Evolutionary conservation across 139 green algal species (phyloP), one percentile per base, ranked within the genome.

Genomic region (Nannochloris sp.): DNA sequence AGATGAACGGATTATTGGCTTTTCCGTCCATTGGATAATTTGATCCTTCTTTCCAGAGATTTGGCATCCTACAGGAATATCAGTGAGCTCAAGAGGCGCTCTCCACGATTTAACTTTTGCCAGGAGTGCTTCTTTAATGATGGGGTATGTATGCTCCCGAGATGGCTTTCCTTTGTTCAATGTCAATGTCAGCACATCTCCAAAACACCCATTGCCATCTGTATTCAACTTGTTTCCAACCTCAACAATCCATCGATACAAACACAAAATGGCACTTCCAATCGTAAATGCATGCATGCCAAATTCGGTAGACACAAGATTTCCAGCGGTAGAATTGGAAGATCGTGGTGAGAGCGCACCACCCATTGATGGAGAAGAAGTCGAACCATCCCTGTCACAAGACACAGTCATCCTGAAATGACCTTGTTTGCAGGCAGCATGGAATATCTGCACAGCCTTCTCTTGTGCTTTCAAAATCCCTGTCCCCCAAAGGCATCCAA

Each of bases 211-310:
- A 21, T 23, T 57, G 43, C 21, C 37, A 43, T 74, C 71, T 2
- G 48, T 25, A 14, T 60, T 57, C 57, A 82, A 61, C 6, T 73
- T 56, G 51, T 80, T 61, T 16, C 72, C 60, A 34, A 81, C 48
- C 61, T 81, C 74, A 6, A 60, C 48, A 64, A 81, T 48, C 74
- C 74, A 81, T 48, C 74, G 51, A 44, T 79, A 51, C 62, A 81
- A 44, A 49, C 60, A 62, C 24, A 81, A 58, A 54, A 81, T 65
- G 11, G 74, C 74, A 4, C 60, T 66, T 24, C 74, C 74, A 34
- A 81, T 49, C 4, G 71, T 81, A 67, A 81, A 81, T 18, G 74
- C 74, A 48, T 81, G 74, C 71, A 81, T 80, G 64, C 74, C 71
- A 65, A 80, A 81, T 43, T 81, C 74, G 10, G 57, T 21, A 24